These are phyloP conservation scores for Acephala macrosclerotiorum DNA, from an alignment of 2,329 filamentous ascomycete genomes.

Conservation along the genomic window DNA sequence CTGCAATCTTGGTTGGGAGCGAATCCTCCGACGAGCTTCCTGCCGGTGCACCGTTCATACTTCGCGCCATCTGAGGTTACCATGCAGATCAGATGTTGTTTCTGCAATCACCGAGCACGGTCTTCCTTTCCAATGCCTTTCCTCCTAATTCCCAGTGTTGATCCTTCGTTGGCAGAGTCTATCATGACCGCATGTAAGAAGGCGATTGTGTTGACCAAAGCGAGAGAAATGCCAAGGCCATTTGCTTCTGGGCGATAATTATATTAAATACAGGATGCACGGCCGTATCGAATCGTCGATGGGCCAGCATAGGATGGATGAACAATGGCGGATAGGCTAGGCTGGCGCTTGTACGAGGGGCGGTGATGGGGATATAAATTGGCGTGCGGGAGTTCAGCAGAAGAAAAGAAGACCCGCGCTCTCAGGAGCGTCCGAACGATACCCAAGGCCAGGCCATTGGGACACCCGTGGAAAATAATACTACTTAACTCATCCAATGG, in stretches of 20 bases:
- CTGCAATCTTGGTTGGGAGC: conserved; percentile 14
- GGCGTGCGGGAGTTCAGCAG: neutral
- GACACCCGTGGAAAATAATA: conserved; percentile 7
- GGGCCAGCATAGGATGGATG: neutral
- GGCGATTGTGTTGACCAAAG: neutral
- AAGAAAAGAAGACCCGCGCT: conserved; percentile 3
- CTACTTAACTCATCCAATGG: neutral
- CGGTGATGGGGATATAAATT: conserved; percentile 1
- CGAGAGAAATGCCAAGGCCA: neutral
- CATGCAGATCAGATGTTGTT: neutral
- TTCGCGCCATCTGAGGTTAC: conserved; percentile 16
- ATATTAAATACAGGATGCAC: neutral
- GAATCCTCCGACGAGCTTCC: conserved; percentile 12
- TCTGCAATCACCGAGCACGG: neutral
- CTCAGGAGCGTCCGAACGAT: neutral
- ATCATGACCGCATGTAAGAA: conserved; percentile 8
- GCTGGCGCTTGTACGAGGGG: conserved; percentile 1
- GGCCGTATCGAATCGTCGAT: neutral
- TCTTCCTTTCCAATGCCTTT: neutral
- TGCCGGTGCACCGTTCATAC: conserved; percentile 11
- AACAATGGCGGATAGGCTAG: neutral
- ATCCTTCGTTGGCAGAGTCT: neutral
- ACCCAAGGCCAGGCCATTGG: conserved; percentile 16
- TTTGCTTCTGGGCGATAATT: neutral
- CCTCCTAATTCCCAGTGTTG: conserved; percentile 8